Percentiles rank a stretch among this genome's conserved stretches.
Conservation (phyloP, 805 yeast genomes). For the Candida vartiovaarae region DNA sequence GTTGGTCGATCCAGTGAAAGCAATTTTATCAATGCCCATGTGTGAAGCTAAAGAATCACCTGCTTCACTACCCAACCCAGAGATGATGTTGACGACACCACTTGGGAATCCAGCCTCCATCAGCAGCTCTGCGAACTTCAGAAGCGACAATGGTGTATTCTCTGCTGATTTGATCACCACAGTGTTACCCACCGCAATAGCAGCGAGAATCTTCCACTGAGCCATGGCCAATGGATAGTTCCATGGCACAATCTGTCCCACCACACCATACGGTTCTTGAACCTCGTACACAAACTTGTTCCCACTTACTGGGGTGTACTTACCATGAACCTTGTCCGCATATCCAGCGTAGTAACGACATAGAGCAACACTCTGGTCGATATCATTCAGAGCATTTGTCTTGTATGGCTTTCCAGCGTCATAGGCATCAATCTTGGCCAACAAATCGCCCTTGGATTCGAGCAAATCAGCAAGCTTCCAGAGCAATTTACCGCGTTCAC, state of each 20-base stretch:
- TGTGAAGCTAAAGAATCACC: constrained; percentile 65
- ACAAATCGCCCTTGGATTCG: constrained; percentile 53
- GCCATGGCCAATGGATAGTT: constrained; percentile 78
- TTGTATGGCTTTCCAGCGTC: constrained; percentile 73
- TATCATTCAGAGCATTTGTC: constrained; percentile 63
- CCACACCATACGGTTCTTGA: constrained; percentile 72
- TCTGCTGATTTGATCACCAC: constrained; percentile 70
- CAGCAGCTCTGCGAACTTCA: constrained; percentile 52
- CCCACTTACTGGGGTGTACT: constrained; percentile 57
- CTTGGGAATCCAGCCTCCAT: constrained; percentile 71
- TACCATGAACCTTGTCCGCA: constrained; percentile 63
- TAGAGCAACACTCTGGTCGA: constrained; percentile 54
- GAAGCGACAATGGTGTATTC: constrained; percentile 66
- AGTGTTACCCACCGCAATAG: constrained; percentile 70
- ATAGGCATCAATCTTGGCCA: constrained; percentile 63
- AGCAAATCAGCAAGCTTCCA: constrained; percentile 61
- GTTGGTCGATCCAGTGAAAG: constrained; percentile 60
- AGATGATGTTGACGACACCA: constrained; percentile 67
- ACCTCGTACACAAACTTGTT: constrained; percentile 58
- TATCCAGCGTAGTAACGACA: constrained; percentile 67
- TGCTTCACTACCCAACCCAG: constrained; percentile 64
- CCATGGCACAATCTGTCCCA: constrained; percentile 83
- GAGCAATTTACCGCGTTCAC: constrained; percentile 43
- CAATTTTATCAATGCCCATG: constrained; percentile 48
- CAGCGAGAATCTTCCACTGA: constrained; percentile 74